Evolutionary conservation across 2,329 filamentous ascomycete genomes (phyloP), one percentile per base, ranked within the genome.

Genomic region (Aspergillus texensis): DNA sequence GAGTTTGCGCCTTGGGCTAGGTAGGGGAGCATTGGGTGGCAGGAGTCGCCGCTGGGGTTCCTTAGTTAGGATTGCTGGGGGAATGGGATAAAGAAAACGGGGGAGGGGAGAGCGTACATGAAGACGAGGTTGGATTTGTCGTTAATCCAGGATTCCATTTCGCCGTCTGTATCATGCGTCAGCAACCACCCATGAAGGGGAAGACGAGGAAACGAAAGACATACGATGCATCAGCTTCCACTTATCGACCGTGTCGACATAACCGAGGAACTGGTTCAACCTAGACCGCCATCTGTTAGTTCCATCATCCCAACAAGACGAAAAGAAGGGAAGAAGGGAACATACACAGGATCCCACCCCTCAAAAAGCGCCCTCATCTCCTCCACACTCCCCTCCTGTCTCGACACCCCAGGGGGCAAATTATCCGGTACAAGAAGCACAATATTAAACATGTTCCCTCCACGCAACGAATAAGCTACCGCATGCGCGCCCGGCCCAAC

Each of bases 1-100:
- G 84, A 88, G 70, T 90, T 90, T 16, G 89, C 89, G 0, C 89
- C 89, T 74, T 88, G 89, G 0, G 86, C 89, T 32, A 88, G 79
- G 66, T 87, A 86, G 3, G 86, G 87, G 2, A 89, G 77, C 86
- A 89, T 89, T 0, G 87, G 85, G 70, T 89, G 88, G 64, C 87
- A 89, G 1, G 85, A 80, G 67, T 90, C 88, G 6, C 88, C 88
- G 1, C 72, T 75, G 46, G 24, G 14, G 9, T 12, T 61, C 26
- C 26, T 28, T 45, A 11, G 26, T 63, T n/a, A 39, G 39, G n/a
- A n/a, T 36, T 36, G 34, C 34, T 36, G 12, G 14, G 14, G 54
- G 2, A 61, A 24, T 19, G 6, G 21, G 19, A 12, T 10, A 19
- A 21, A 21, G 5, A 41, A 24, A 52, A 11, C 9, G 9, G 12